Conservation (phyloP, 1,284 basidiomycete genomes). For the Ceratorhiza oryzae-sativae region DNA sequence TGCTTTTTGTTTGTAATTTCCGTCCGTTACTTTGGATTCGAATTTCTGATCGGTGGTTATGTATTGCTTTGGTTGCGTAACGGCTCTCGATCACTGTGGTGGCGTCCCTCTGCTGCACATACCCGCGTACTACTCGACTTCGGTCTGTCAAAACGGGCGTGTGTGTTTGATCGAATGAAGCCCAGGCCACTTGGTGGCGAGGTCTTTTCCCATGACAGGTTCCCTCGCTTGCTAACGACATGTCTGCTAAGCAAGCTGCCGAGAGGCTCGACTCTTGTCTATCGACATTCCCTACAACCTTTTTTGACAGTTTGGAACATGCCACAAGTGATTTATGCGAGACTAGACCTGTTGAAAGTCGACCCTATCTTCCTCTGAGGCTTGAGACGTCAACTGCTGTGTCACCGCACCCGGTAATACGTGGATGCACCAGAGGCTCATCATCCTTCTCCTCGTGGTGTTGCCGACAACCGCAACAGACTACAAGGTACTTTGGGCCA, state of each 20-base stretch:
- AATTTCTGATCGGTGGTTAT: constrained; percentile 23
- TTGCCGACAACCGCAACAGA: not conserved
- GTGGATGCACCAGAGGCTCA: not conserved
- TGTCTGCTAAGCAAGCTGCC: not conserved
- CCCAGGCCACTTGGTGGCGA: not conserved
- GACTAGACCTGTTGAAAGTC: constrained; percentile 2
- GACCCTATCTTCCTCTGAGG: constrained; percentile 14
- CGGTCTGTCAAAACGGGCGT: too few relatives aligned
- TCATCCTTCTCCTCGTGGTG: constrained; percentile 15
- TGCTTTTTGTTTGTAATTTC: constrained; percentile 1
- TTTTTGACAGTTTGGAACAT: not conserved
- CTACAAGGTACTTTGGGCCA: constrained; percentile 22
- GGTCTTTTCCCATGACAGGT: not conserved
- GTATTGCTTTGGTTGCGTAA: not conserved
- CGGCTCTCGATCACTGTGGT: not conserved
- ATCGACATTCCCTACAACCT: not conserved
- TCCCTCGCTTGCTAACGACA: not conserved
- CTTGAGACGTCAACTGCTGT: constrained; percentile 14
- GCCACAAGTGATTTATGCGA: constrained; percentile 11
- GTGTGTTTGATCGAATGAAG: not conserved
- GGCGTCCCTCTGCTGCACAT: too few relatives aligned
- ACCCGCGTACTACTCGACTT: not conserved
- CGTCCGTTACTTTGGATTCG: not conserved
- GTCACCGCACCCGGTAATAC: not conserved
- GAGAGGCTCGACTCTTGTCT: not conserved